These are phyloP conservation scores for Thermochaetoides dissita DNA, from an alignment of 2,329 filamentous ascomycete genomes.

Conservation along the genomic window DNA sequence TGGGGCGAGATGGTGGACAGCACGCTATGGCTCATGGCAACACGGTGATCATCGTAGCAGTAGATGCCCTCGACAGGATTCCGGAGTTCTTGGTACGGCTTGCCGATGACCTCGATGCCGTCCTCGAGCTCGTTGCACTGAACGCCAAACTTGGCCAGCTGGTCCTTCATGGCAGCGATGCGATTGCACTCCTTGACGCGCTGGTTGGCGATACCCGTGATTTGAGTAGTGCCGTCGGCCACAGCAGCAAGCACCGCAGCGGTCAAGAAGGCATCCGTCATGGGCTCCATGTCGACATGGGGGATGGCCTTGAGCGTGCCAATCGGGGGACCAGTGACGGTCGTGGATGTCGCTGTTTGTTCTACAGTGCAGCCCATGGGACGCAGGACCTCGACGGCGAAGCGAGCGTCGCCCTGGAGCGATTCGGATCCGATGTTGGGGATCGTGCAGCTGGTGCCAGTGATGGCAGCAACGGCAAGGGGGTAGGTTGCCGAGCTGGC, in stretches of 20 bases:
- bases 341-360: slow-evolving; percentile 75
- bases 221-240: slow-evolving; percentile 67
- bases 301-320: slow-evolving; percentile 62
- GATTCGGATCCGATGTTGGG: slow-evolving; percentile 91
- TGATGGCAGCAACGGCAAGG: slow-evolving; percentile 84
- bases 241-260: slow-evolving; percentile 87
- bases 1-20: slow-evolving; percentile 58
- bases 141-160: slow-evolving; percentile 88
- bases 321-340: slow-evolving; percentile 71
- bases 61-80: slow-evolving; percentile 56
- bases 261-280: slow-evolving; percentile 97
- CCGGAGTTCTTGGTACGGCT: slow-evolving; percentile 30
- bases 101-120: slow-evolving; percentile 64
- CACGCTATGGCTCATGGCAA: slow-evolving; percentile 97
- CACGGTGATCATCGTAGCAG: slow-evolving; percentile 95
- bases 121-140: slow-evolving; percentile 78
- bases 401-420: slow-evolving; percentile 86
- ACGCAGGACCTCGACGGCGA: slow-evolving; percentile 74
- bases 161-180: slow-evolving; percentile 86
- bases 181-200: slow-evolving; percentile 97
- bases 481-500: slow-evolving; percentile 96
- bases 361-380: slow-evolving; percentile 91
- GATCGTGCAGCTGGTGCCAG: slow-evolving; percentile 86
- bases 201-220: slow-evolving; percentile 92
- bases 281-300: slow-evolving; percentile 94